These are phyloP conservation scores for Arabidopsis suecica DNA, from an alignment of 345 rosid genomes.

Conservation along the genomic window DNA sequence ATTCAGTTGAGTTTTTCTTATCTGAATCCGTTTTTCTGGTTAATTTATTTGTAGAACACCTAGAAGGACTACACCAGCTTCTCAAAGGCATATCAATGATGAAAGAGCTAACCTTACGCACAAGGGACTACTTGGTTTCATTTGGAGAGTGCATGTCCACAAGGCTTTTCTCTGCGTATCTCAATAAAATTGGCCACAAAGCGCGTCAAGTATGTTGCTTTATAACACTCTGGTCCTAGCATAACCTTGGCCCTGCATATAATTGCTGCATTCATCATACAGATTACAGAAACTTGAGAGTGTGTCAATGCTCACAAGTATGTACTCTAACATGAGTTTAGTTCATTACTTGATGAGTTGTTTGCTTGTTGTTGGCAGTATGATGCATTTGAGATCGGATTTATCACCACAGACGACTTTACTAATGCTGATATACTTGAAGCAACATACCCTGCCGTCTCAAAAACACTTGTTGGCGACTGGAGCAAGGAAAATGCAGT, in stretches of 20 bases:
- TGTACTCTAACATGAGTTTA: neutral
- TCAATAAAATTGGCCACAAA: constrained; percentile 74
- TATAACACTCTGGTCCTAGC: neutral
- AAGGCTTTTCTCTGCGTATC: constrained; percentile 86
- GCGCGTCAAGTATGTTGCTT: constrained; percentile 72
- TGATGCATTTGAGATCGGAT: constrained; percentile 91
- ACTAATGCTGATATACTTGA: constrained; percentile 94
- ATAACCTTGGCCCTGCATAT: neutral
- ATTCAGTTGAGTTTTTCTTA: neutral
- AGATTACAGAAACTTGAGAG: constrained; percentile 11
- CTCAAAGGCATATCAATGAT: constrained; percentile 90
- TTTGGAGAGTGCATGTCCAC: constrained; percentile 98
- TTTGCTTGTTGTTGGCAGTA: constrained; percentile 61
- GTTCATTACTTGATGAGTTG: constrained; percentile 29
- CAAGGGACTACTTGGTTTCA: constrained; percentile 86
- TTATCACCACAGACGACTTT: constrained; percentile 91
- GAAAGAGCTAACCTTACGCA: constrained; percentile 89
- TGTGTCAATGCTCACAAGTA: neutral
- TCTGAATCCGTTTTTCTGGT: constrained; percentile 21
- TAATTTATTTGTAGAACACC: constrained; percentile 56
- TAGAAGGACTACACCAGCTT: constrained; percentile 83
- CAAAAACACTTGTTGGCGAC: constrained; percentile 70
- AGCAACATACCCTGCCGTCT: constrained; percentile 93
- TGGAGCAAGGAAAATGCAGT: constrained; percentile 78
- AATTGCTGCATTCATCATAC: neutral